A percentile compares a stretch with the other conserved stretches of the same genome.
Conservation (phyloP, 768 basidiomycete genomes). For the Termitomyces heimii region DNA sequence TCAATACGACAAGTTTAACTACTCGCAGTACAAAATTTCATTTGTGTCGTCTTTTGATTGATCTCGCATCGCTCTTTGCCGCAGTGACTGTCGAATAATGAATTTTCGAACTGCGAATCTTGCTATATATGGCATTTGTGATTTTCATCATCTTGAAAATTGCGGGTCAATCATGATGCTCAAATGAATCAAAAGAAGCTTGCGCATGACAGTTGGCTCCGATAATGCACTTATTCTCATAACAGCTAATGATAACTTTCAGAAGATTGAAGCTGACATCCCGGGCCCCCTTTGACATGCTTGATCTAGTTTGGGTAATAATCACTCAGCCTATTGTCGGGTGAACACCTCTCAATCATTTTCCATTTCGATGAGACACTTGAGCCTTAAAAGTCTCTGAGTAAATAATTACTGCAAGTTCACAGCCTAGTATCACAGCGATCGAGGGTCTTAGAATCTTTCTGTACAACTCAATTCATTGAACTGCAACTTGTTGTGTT, state of each 20-base stretch:
- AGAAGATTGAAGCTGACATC: neutral
- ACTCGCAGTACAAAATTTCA: neutral
- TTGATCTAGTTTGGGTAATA: too few species aligned
- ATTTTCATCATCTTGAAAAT: neutral
- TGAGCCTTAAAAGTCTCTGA: neutral
- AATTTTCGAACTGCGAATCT: neutral
- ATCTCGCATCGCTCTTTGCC: neutral
- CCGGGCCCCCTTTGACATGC: neutral
- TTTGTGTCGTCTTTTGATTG: neutral
- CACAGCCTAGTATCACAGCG: neutral
- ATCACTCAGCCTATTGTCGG: neutral
- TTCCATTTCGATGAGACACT: neutral
- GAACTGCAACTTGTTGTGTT: too few species aligned
- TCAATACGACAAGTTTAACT: too few species aligned
- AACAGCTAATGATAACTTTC: neutral
- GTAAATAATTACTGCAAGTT: neutral
- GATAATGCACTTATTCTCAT: neutral
- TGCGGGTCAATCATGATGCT: neutral
- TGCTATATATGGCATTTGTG: neutral
- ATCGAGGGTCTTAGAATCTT: too few species aligned
- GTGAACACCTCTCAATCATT: neutral
- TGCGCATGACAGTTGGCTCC: neutral
- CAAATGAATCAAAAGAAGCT: neutral
- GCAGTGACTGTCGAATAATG: neutral
- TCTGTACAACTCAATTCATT: too few species aligned